Percentiles rank a stretch among this genome's conserved stretches.
phyloP scores from a whole-genome alignment of 2,329 filamentous ascomycete species.

The Cladosporium sphaerospermum region DNA sequence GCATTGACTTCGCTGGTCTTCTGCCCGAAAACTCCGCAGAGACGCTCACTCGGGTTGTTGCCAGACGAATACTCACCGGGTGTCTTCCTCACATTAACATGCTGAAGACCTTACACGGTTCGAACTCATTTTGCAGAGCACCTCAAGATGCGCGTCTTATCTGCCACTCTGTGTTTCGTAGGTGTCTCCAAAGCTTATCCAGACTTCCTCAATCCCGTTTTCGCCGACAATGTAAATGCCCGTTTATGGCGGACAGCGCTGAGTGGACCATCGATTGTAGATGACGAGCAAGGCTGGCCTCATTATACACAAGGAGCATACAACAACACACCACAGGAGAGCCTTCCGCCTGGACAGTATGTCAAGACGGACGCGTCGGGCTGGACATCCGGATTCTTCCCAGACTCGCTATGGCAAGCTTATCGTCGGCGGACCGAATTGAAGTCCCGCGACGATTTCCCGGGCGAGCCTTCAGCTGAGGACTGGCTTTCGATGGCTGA shows the following conservation, averaged over 20 bases:
- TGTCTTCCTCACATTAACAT: too few relatives aligned
- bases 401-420: constrained; percentile 16
- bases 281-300: constrained; percentile 14
- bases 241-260: constrained; percentile 15
- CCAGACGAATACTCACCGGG: too few relatives aligned
- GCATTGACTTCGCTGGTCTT: not conserved
- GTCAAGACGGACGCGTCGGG: constrained; percentile 12
- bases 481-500: constrained; percentile 14
- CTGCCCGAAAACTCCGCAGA: not conserved
- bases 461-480: constrained; percentile 2
- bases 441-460: not conserved
- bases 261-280: constrained; percentile 7
- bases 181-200: too few relatives aligned
- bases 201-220: not conserved
- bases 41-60: not conserved
- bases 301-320: constrained; percentile 15
- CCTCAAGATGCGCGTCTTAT: too few relatives aligned
- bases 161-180: too few relatives aligned
- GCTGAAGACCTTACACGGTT: too few relatives aligned
- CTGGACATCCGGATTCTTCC: constrained; percentile 17
- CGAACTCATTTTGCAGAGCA: too few relatives aligned
- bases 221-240: constrained; percentile 15
- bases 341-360: constrained; percentile 10
- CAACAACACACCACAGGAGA: constrained; percentile 12
- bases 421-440: constrained; percentile 10